Evolutionary conservation across 2,329 filamentous ascomycete genomes (phyloP), one percentile per base, ranked within the genome.

Genomic region (Magnaporthiopsis rhizophila): DNA sequence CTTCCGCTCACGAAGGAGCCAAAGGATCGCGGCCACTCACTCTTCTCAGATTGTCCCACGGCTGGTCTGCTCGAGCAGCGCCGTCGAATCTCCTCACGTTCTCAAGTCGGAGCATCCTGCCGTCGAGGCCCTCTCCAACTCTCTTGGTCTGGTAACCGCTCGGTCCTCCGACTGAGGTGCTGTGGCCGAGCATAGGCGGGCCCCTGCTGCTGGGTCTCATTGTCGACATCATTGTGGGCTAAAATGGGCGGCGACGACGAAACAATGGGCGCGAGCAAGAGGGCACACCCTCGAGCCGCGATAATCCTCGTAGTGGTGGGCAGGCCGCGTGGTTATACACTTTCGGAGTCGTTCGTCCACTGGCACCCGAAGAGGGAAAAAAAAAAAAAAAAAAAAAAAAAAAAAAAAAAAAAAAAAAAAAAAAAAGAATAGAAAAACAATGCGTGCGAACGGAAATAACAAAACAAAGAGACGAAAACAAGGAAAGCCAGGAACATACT

Each of bases 31-130:
- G 8, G n/a, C 26, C 3, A 74, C 80, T 71, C 71, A 83, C 82
- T 71, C 77, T 77, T 69, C 76, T 76, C 57, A 83, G 69, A 45
- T 73, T 75, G 64, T 84, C 78, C 82, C 82, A 85, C 21, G 74
- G 69, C 18, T 71, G 69, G 63, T 73, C 78, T 1, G 76, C 75
- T 66, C 76, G 77, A 21, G 79, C 76, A 36, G 76, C 76, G 63
- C 82, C 82, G 66, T 84, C 81, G 80, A 81, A 84, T 66, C 79
- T 76, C 72, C 77, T 78, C n/a, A 83, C 50, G 50, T 62, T 62
- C 6, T 62, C 38, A 6, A 62, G 61, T 24, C 53, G 28, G 12
- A 30, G 28, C 12, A 66, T 68, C 5, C 65, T 66, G 8, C 66
- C 68, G 30, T 64, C 62, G 21, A 65, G 64, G 21, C 63, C 65